phyloP scores from a whole-genome alignment of 2,329 filamentous ascomycete species.

The Sphaceloma murrayae region DNA sequence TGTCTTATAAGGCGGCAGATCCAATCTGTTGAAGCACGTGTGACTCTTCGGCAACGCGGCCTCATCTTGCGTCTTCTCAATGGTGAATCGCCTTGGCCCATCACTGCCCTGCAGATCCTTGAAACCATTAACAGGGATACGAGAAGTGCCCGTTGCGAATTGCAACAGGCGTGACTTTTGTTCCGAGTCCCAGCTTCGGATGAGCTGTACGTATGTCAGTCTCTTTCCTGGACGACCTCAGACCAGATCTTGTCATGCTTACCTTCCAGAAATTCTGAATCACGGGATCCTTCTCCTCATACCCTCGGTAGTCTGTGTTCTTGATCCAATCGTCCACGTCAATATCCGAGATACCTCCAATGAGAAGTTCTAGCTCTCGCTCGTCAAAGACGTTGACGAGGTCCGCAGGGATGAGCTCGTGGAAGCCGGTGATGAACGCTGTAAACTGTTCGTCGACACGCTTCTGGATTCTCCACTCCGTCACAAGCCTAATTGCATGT shows the following conservation, averaged over 20 bases:
- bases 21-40: constrained; percentile 97
- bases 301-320: constrained; percentile 97
- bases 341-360: constrained; percentile 98
- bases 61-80: constrained; percentile 92
- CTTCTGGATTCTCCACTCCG: constrained; percentile 98
- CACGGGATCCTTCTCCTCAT: constrained; percentile 94
- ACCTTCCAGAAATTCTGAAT: constrained; percentile 98
- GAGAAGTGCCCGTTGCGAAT: constrained; percentile 93
- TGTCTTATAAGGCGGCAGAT: constrained; percentile 86
- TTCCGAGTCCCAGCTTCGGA: constrained; percentile 93
- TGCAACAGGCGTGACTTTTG: constrained; percentile 94
- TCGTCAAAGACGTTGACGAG: constrained; percentile 98
- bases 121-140: constrained; percentile 98
- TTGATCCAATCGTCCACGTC: constrained; percentile 99
- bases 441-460: constrained; percentile 97
- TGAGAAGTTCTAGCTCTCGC: constrained; percentile 88
- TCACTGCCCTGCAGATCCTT: constrained; percentile 98
- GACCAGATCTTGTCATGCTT: too few species aligned
- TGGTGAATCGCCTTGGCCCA: constrained; percentile 88
- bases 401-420: constrained; percentile 92
- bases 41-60: constrained; percentile 91
- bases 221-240: too few species aligned
- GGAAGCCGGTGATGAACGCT: constrained; percentile 93
- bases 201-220: constrained; percentile 44
- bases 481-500: constrained; percentile 57